phyloP scores from a whole-genome alignment of 495 filamentous ascomycete genomes.

The Annulohypoxylon maeteangense region DNA sequence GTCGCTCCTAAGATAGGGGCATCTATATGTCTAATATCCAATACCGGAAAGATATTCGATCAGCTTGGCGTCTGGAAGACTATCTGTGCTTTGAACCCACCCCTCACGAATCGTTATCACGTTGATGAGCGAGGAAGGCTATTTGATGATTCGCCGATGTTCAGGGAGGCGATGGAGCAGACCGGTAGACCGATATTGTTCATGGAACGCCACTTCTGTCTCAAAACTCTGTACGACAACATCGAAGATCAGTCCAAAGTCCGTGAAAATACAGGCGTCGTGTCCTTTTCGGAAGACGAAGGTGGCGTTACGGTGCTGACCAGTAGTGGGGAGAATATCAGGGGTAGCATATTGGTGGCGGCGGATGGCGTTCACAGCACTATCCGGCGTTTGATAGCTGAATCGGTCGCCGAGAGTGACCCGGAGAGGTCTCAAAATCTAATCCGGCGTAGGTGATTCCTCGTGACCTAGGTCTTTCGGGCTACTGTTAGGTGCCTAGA shows the following conservation, averaged over 20 bases:
- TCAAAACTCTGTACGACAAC: conserved; percentile 30
- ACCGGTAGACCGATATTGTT: conserved; percentile 12
- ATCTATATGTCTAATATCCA: conserved; percentile 37
- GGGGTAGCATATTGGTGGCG: conserved; percentile 38
- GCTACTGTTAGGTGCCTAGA: too few species aligned
- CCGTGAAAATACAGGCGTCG: conserved; percentile 18
- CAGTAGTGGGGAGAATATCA: conserved; percentile 27
- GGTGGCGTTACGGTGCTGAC: conserved; percentile 36
- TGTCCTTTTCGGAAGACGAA: conserved; percentile 30
- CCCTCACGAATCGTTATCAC: conserved; percentile 31
- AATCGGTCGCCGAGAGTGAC: conserved; percentile 22
- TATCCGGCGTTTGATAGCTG: conserved; percentile 32
- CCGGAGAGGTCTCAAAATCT: conserved; percentile 7
- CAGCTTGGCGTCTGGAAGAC: conserved; percentile 56
- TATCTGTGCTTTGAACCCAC: conserved; percentile 23
- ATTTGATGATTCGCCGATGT: conserved; percentile 33
- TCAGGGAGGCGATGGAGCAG: conserved; percentile 26
- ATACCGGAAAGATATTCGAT: conserved; percentile 56
- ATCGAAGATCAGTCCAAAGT: conserved; percentile 37
- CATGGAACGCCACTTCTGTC: conserved; percentile 36
- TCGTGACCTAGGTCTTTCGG: too few species aligned
- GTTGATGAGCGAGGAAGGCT: conserved; percentile 27
- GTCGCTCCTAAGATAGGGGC: conserved; percentile 56
- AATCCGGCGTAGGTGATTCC: too few species aligned
- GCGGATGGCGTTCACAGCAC: conserved; percentile 42